These are phyloP conservation scores for Brassica hybrid DNA, from an alignment of 441 rosid genomes.

Conservation along the genomic window DNA sequence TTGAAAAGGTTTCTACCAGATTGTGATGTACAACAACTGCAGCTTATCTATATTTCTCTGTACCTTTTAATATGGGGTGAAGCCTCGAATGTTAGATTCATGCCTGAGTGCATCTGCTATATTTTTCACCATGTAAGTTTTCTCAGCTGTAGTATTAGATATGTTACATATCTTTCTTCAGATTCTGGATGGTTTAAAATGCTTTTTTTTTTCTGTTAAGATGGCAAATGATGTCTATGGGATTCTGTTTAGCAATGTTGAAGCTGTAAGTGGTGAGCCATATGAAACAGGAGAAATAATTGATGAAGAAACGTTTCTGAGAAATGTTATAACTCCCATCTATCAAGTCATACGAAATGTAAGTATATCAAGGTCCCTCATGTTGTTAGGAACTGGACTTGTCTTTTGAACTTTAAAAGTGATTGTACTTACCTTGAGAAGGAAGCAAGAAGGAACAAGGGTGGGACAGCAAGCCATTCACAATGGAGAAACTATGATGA, in stretches of 20 bases:
- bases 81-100: conserved; percentile 97
- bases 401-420: conserved; percentile 30
- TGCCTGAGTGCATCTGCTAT: conserved; percentile 99
- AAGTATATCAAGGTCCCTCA: conserved; percentile 25
- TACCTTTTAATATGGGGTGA: conserved; percentile 99
- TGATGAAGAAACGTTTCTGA: conserved; percentile 86
- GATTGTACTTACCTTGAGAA: conserved; percentile 46
- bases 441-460: conserved; percentile 85
- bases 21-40: conserved; percentile 59
- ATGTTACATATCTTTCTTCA: conserved; percentile 42
- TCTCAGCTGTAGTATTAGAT: conserved; percentile 43
- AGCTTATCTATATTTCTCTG: conserved; percentile 83
- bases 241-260: conserved; percentile 64
- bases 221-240: conserved; percentile 82
- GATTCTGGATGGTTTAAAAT: conserved; percentile 11
- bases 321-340: conserved; percentile 81
- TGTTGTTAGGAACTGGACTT: conserved; percentile 15
- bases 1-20: conserved; percentile 58
- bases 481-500: conserved; percentile 99
- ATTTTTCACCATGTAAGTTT: conserved; percentile 87
- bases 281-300: conserved; percentile 55
- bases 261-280: conserved; percentile 66
- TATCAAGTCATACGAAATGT: conserved; percentile 81
- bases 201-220: conserved; percentile 40
- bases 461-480: conserved; percentile 93